Evolutionary conservation across 805 yeast species (phyloP), one percentile per base, ranked within the genome.

Genomic region (Yamadazyma paraphyllophila): DNA sequence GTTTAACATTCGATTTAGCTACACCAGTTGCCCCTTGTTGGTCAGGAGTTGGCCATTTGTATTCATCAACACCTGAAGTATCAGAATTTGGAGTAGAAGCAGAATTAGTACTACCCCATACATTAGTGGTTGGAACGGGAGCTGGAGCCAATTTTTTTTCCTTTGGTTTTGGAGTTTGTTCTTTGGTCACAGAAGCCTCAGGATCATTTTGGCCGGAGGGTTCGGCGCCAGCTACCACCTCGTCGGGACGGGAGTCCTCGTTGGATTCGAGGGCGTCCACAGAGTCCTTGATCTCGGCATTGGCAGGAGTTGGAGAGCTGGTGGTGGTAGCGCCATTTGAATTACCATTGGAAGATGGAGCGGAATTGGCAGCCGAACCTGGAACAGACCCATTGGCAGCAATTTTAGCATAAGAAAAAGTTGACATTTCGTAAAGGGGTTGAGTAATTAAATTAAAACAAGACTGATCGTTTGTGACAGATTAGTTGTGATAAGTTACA

Each of bases 1-100:
- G 38, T 34, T 45, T 13, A 49, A 33, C 25, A 45, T 50, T 55
- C 47, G 43, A 32, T 45, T 54, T 56, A 35, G 43, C 46, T 16
- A 20, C 27, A 10, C 31, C 25, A 9, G 37, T 4, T 7, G 41
- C 38, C 3, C 16, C 25, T 39, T 45, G 59, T 51, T 64, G 63
- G 46, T 67, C 68, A 4, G 76, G 74, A 10, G 74, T 67, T 13
- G 77, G 76, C 73, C 75, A 71, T 51, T 68, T 71, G 45, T 57
- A 60, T 44, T 69, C 76, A 53, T 71, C 76, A 25, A 70, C 73
- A 16, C 54, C 45, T 12, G 59, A 40, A 17, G 55, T 16, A 26
- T 52, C 33, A 10, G 53, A 31, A 14, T 45, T 16, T 7, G 10
- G 8, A 20, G 24, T 20, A 20, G 24, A 20, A 20, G 24, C 24